phyloP scores from a whole-genome alignment of 768 basidiomycete genomes.

The Dioszegia aurantiaca region DNA sequence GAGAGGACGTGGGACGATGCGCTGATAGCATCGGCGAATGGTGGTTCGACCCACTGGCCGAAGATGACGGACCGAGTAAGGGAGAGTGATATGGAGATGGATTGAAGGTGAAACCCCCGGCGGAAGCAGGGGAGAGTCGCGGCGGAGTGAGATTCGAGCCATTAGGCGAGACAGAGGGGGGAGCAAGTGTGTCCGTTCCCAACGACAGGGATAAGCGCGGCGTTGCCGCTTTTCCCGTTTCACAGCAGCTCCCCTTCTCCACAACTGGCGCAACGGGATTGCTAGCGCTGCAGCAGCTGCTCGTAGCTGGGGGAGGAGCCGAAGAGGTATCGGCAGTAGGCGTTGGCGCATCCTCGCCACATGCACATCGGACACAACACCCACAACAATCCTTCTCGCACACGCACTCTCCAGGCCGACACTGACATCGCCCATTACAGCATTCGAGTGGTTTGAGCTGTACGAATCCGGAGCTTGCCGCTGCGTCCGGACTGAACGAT shows the following conservation, averaged over 20 bases:
- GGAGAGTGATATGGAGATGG: conserved; percentile 8
- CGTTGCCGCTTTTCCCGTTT: not conserved
- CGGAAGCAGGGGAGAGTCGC: conserved; percentile 13
- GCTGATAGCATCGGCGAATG: conserved; percentile 5
- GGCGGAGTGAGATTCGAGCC: not conserved
- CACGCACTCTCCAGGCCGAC: conserved; percentile 46
- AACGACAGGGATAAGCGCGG: conserved; percentile 2
- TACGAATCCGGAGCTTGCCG: conserved; percentile 35
- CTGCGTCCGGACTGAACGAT: conserved; percentile 34
- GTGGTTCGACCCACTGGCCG: conserved; percentile 8
- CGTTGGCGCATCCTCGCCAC: conserved; percentile 37
- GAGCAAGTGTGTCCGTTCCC: conserved; percentile 1
- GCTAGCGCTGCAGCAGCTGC: conserved; percentile 10
- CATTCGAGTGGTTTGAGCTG: conserved; percentile 51
- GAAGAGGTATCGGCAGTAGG: conserved; percentile 14
- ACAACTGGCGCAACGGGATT: conserved; percentile 12
- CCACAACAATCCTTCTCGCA: conserved; percentile 52
- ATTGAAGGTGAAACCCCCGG: conserved; percentile 22
- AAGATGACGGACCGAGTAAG: conserved; percentile 3
- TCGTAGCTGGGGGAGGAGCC: not conserved
- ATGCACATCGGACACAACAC: conserved; percentile 47
- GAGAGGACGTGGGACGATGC: not conserved
- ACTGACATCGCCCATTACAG: conserved; percentile 51
- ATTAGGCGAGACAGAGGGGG: conserved; percentile 8
- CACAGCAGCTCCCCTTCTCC: conserved; percentile 13